These are phyloP conservation scores for Trichoderma atrobrunneum DNA, from an alignment of 2,329 filamentous ascomycete genomes.

Conservation along the genomic window DNA sequence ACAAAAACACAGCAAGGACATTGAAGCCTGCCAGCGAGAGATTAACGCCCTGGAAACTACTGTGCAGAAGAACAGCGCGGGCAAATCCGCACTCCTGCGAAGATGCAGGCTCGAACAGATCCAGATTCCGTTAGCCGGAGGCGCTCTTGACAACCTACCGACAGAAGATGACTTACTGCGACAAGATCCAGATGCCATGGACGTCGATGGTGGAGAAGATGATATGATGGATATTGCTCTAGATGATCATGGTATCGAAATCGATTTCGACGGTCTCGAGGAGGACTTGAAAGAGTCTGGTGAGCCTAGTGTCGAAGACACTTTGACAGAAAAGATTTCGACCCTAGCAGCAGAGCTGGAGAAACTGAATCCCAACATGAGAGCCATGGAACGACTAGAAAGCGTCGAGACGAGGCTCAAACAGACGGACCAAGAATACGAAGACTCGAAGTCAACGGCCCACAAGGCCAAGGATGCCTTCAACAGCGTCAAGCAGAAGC, in stretches of 20 bases:
- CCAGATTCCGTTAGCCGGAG: constrained; percentile 71
- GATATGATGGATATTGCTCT: constrained; percentile 62
- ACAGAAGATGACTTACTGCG: constrained; percentile 79
- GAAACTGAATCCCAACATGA: constrained; percentile 95
- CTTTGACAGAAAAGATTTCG: constrained; percentile 73
- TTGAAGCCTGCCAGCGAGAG: constrained; percentile 69
- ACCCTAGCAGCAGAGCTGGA: constrained; percentile 76
- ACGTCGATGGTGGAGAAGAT: constrained; percentile 70
- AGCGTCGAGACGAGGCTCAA: constrained; percentile 80
- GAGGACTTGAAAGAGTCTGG: constrained; percentile 78
- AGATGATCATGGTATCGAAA: constrained; percentile 86
- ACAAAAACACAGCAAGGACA: constrained; percentile 78
- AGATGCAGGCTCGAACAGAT: constrained; percentile 94
- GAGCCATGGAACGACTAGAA: constrained; percentile 86
- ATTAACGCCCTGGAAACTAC: constrained; percentile 79
- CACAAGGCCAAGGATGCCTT: constrained; percentile 79
- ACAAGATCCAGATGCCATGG: constrained; percentile 84
- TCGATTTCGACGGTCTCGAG: constrained; percentile 79
- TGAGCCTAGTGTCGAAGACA: constrained; percentile 68
- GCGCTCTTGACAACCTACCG: constrained; percentile 80
- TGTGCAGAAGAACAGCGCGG: constrained; percentile 79
- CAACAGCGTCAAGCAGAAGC: constrained; percentile 73
- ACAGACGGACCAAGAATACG: constrained; percentile 83
- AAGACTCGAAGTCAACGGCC: constrained; percentile 73
- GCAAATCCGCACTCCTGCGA: constrained; percentile 79